phyloP scores from a whole-genome alignment of 768 basidiomycete species.

The Suillus luteus region DNA sequence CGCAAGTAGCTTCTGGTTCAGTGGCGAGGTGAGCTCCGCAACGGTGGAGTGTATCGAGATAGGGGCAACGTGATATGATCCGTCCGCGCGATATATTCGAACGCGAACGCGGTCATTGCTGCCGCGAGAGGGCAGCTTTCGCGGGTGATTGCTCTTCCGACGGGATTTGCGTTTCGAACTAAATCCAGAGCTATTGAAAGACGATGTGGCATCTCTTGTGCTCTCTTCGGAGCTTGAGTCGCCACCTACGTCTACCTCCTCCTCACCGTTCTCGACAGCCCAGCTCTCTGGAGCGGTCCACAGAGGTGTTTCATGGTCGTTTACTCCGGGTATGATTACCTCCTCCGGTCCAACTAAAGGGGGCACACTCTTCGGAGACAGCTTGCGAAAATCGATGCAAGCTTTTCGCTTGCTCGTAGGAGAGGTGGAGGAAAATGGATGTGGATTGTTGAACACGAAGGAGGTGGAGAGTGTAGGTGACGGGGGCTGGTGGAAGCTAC shows the following conservation, averaged over 20 bases:
- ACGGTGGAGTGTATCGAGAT: conserved; percentile 69
- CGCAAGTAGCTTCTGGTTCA: conserved; percentile 58
- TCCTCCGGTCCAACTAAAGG: conserved; percentile 17
- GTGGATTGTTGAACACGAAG: conserved; percentile 35
- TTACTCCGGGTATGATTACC: conserved; percentile 7
- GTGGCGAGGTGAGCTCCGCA: conserved; percentile 57
- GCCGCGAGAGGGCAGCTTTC: conserved; percentile 19
- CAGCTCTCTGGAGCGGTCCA: conserved; percentile 82
- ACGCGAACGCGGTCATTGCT: conserved; percentile 49
- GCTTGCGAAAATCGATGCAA: conserved; percentile 36
- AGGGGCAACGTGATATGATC: conserved; percentile 68
- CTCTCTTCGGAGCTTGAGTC: conserved; percentile 47
- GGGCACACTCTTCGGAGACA: conserved; percentile 54
- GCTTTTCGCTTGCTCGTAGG: conserved; percentile 25
- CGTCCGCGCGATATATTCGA: conserved; percentile 76
- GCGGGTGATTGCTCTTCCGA: conserved; percentile 27
- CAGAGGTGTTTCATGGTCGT: conserved; percentile 29
- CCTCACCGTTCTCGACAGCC: conserved; percentile 58
- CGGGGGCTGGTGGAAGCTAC: conserved; percentile 35
- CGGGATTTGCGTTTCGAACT: conserved; percentile 24
- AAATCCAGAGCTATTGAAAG: conserved; percentile 15
- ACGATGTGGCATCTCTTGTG: conserved; percentile 19
- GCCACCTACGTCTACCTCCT: conserved; percentile 36
- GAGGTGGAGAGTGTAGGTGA: conserved; percentile 39
- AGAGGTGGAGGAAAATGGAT: conserved; percentile 34